Base-by-base conservation (phyloP, 208 protist genomes). In the Eutreptiella sp. region DNA sequence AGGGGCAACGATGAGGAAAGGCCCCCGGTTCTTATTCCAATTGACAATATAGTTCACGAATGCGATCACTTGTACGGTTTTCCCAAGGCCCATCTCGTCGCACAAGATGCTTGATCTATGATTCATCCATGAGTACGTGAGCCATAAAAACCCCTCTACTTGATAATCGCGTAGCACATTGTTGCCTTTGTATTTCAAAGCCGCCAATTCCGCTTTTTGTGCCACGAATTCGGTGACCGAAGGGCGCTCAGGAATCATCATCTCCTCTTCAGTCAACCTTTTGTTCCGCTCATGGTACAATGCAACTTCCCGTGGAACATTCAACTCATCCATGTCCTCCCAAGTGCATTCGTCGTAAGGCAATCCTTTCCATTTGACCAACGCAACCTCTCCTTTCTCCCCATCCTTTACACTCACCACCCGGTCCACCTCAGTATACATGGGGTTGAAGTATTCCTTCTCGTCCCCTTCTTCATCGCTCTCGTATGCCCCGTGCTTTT, bases 31-130 rank as follows among this genome's bases (percentile, higher is more conserved):
- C 14, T 84, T 79, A 14, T 81, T 59, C 3, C 79, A 81, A 53
- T 94, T 81, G 38, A 89, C 89, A 16, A 99, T 71, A 62, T 95
- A 97, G 1, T 80, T 89, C 23, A 96, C 65, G 53, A 96, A 92
- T 33, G 85, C 72, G 27, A 93, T 75, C 27, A 87, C 81, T 72
- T 97, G 93, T 21, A 96, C 84, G n/a, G 95, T 98, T 76, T 98
- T 98, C 27, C 95, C 94, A 0, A 98, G 84, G 29, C 94, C 94
- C 94, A 97, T 98, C 52, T 98, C 92, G 73, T 98, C 94, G 0
- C 74, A 86, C 24, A 98, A 68, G 29, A 97, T 92, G 41, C 80
- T 80, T 23, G 87, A 87, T 67, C 83, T 83, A 24, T 77, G 70
- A 11, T 74, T 69, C 36, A 87, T 81, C 68, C 91, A 97, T 55